phyloP scores from a whole-genome alignment of 345 rosid species.

The Luvunga scandens region DNA sequence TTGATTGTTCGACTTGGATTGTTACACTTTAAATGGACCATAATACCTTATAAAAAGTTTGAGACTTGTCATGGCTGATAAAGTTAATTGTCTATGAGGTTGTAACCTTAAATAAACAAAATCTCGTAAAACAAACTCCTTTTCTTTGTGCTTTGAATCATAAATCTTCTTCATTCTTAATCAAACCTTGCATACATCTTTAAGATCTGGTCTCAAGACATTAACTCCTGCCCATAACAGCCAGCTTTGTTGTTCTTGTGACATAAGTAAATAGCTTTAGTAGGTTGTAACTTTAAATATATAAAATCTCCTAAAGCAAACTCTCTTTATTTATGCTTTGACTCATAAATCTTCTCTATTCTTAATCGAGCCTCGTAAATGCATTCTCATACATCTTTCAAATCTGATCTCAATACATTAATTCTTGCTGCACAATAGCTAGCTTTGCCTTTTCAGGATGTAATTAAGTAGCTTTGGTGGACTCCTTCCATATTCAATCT shows the following conservation, averaged over 20 bases:
- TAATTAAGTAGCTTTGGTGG: background rate
- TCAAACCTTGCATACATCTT: background rate
- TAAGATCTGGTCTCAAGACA: background rate
- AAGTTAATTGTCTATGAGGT: background rate
- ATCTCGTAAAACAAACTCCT: conserved; percentile 1
- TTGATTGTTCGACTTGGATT: no score
- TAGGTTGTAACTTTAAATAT: background rate
- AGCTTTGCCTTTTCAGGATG: background rate
- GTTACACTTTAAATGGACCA: no score
- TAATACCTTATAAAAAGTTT: background rate
- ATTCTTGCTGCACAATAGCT: background rate
- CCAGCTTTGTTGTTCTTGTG: background rate
- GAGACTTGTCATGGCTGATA: background rate
- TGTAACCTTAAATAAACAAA: conserved; percentile 1
- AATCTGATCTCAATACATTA: background rate
- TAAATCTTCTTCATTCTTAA: background rate
- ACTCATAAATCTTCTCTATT: background rate
- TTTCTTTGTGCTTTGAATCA: background rate
- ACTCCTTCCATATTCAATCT: no score
- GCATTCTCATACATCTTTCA: background rate
- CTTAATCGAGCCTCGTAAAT: background rate
- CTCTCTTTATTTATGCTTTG: background rate
- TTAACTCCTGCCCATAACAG: background rate
- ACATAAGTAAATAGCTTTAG: background rate
- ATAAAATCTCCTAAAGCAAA: conserved; percentile 3